Evolutionary conservation across 108 stramenopile species (phyloP), one percentile per base, ranked within the genome.

Genomic region (Fragilaria crotonensis): DNA sequence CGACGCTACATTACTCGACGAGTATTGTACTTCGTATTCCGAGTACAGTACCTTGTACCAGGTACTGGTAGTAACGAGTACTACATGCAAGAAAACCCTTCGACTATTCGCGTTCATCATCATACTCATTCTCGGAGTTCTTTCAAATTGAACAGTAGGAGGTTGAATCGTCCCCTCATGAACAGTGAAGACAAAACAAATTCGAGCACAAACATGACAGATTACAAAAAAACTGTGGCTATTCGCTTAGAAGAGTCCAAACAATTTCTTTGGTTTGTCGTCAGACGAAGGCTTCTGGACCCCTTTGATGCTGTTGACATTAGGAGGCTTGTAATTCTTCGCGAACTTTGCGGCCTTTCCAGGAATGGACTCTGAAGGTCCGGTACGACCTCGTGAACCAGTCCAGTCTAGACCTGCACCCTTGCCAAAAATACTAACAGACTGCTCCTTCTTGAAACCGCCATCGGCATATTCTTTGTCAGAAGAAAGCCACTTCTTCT

Each of bases 401-500:
- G 89, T 83, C 89, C 89, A 90, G 54, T 90, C 83, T 14, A 90
- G 58, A 17, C 89, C 89, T n/a, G 63, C 54, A 30, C 89, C 89
- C 2, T 64, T 59, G 4, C 89, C 89, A 33, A 90, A 81, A 48
- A 90, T 79, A 23, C 69, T 72, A 4, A 81, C 77, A 25, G 68
- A 72, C 56, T 90, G 89, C 36, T 84, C 81, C 59, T 79, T 87
- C 60, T 77, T 81, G 81, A 66, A 90, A 19, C 89, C 89, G 20
- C 89, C 89, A n/a, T 25, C 22, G 0, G 89, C 83, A 59, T 89
- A 89, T 21, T 72, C 69, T 53, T 80, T 80, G 62, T 87, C 86
- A 36, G 80, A 76, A 54, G 68, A 55, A 2, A 71, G 56, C 86
- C 86, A 87, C 30, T 62, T 57, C 32, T 52, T 33, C 45, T 73